Base-by-base conservation (phyloP, 805 yeast species). In the Scheffersomyces lignosus region DNA sequence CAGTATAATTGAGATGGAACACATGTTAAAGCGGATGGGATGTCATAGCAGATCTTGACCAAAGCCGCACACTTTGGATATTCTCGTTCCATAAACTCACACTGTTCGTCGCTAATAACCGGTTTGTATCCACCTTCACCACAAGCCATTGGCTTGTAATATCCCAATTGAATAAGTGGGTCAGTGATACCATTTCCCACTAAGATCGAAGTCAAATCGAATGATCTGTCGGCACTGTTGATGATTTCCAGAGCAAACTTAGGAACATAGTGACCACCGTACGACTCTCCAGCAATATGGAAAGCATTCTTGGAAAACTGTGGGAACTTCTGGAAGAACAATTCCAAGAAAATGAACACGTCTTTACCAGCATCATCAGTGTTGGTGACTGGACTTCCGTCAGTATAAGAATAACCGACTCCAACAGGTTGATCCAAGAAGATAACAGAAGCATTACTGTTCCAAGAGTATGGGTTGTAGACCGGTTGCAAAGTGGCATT, bases 141-240 rank as follows among this genome's bases (percentile, higher is more conserved):
- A 50, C 73, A 67, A 3, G 63, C 73, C 75, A 69, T 70, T 23
- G 73, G 72, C 45, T 54, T 61, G 51, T 68, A 68, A 40, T 58
- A 58, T 17, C 47, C 65, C 37, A 54, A 53, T 44, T 70, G 75
- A 38, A 66, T 57, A 42, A 64, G 56, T 3, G 73, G 56, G 44
- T 70, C 75, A 27, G 73, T 67, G 41, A 67, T 60, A 30, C 75
- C 75, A 47, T 70, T 70, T 12, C 75, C 75, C 29, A 70, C 67
- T 44, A 70, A 52, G 9, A 69, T 66, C 4, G 73, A 66, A 15
- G 53, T 25, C 43, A 66, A 60, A 24, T 65, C 64, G 33, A 51
- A 51, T 12, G 50, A 41, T 15, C 56, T 40, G 41, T 52, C 56
- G 12, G 57, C 54, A 29, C 44, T 45, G 35, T 40, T 47, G 35